Evolutionary conservation across 1,139 yeast genomes (phyloP).

Genomic region (Magnusiomyces magnusii): DNA sequence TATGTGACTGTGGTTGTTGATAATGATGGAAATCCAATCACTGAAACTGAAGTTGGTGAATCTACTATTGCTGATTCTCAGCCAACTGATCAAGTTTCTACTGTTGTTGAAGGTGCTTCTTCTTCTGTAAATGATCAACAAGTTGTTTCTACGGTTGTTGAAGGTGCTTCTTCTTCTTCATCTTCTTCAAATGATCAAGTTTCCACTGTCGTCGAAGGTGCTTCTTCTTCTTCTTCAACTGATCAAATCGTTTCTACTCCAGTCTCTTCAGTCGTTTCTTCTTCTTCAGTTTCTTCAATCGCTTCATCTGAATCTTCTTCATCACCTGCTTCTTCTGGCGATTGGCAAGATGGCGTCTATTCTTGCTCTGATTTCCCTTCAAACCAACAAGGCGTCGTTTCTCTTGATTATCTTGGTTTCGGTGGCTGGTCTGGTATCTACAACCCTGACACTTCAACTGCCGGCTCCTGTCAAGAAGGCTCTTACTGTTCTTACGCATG

Average conservation of each 20-base stretch:
- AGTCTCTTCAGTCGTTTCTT: constrained; percentile 13
- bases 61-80: no score
- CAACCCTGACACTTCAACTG: constrained; percentile 49
- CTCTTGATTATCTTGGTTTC: constrained; percentile 69
- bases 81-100: no score
- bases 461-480: constrained; percentile 69
- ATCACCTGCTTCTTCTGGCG: constrained; percentile 45
- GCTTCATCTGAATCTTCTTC: constrained; percentile 34
- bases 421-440: constrained; percentile 93
- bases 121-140: no score
- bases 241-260: constrained; percentile 23
- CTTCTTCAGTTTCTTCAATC: constrained; percentile 31
- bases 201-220: constrained; percentile 21
- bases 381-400: constrained; percentile 76
- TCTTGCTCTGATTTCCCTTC: constrained; percentile 76
- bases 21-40: constrained; percentile 48
- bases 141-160: constrained; percentile 24
- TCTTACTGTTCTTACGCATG: constrained; percentile 95
- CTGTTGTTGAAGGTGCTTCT: no score
- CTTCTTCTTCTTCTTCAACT: constrained; percentile 20
- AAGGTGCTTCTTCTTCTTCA: constrained; percentile 28
- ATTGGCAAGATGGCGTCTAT: constrained; percentile 74
- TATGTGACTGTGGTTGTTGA: constrained; percentile 73
- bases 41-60: constrained; percentile 19
- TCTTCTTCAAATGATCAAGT: constrained; percentile 24